Conservation (phyloP, 225 moss, liverwort and hornwort species). For the Ulota crispa region DNA sequence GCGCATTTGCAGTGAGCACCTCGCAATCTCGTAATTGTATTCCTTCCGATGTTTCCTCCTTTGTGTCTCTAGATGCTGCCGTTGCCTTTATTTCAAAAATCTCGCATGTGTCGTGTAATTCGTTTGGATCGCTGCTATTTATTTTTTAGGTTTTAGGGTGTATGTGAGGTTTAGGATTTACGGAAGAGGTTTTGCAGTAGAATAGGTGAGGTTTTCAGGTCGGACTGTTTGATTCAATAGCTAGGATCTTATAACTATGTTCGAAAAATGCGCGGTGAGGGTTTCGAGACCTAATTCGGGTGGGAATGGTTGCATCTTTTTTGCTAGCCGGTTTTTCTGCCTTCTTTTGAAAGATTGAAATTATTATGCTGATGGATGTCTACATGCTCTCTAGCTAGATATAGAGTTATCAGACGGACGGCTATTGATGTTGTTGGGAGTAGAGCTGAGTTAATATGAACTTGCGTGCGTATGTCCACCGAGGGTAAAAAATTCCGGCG, state of each 20-base stretch:
- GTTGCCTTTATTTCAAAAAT: not conserved
- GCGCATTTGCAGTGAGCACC: conserved; percentile 5
- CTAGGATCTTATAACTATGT: conserved; percentile 16
- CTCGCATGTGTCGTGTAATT: not conserved
- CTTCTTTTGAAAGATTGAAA: not conserved
- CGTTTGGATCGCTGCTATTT: not conserved
- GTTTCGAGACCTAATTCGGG: conserved; percentile 26
- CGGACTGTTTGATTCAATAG: not conserved
- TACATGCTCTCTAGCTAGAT: not conserved
- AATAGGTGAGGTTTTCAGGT: not conserved
- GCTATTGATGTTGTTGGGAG: not conserved
- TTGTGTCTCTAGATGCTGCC: not conserved
- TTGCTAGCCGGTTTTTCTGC: not conserved
- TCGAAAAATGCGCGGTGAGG: not conserved
- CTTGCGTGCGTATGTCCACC: not conserved
- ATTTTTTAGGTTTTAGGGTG: conserved; percentile 19
- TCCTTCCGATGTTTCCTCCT: not conserved
- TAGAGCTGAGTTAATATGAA: not conserved
- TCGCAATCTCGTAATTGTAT: not conserved
- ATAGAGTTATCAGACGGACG: not conserved
- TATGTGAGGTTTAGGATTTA: conserved; percentile 21
- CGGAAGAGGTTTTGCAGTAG: not conserved
- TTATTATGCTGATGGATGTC: not conserved
- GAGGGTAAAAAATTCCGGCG: not conserved
- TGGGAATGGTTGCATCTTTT: not conserved